Evolutionary conservation across 805 yeast species (phyloP).

Genomic region (Clavispora santaluciae): DNA sequence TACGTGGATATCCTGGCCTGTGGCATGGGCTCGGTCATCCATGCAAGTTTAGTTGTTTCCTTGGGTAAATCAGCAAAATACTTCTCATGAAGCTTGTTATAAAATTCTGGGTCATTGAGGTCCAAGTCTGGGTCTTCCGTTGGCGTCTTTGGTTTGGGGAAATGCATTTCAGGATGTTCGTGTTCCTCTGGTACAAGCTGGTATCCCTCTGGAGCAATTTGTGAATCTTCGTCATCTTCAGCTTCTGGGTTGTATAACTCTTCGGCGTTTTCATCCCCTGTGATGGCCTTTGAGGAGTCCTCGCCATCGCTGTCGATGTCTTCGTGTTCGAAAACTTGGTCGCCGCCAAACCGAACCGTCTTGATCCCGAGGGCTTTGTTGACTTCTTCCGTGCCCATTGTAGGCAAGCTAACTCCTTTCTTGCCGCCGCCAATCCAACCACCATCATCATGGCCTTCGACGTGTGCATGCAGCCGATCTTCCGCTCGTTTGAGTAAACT

Average conservation of each 20-base stretch:
- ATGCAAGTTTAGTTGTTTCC: slow-evolving; percentile 75
- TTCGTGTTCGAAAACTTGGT: slow-evolving; percentile 9
- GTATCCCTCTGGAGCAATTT: slow-evolving; percentile 39
- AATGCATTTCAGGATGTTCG: slow-evolving; percentile 54
- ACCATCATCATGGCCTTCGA: slow-evolving; percentile 31
- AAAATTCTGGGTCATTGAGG: slow-evolving; percentile 72
- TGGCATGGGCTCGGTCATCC: slow-evolving; percentile 78
- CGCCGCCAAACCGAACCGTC: slow-evolving; percentile 13
- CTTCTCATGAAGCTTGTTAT: slow-evolving; percentile 72
- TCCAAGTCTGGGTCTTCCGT: slow-evolving; percentile 42
- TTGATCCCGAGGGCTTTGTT: slow-evolving; percentile 33
- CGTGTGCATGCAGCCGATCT: slow-evolving; percentile 38
- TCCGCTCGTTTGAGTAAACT: slow-evolving; percentile 55
- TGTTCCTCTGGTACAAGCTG: slow-evolving; percentile 37
- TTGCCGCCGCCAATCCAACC: slow-evolving; percentile 41
- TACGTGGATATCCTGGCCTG: slow-evolving; percentile 37
- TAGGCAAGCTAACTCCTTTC: slow-evolving; percentile 31
- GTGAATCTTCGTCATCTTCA: slow-evolving; percentile 36
- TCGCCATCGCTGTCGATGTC: slow-evolving; percentile 4
- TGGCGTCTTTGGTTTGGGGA: slow-evolving; percentile 47
- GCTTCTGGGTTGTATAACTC: slow-evolving; percentile 11
- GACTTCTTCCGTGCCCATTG: slow-evolving; percentile 31
- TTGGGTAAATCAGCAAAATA: slow-evolving; percentile 87
- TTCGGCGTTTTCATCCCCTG: slow-evolving; percentile 25
- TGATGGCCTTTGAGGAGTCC: slow-evolving; percentile 15